Conservation (phyloP, 768 basidiomycete genomes). For the Polyporus arcularius region DNA sequence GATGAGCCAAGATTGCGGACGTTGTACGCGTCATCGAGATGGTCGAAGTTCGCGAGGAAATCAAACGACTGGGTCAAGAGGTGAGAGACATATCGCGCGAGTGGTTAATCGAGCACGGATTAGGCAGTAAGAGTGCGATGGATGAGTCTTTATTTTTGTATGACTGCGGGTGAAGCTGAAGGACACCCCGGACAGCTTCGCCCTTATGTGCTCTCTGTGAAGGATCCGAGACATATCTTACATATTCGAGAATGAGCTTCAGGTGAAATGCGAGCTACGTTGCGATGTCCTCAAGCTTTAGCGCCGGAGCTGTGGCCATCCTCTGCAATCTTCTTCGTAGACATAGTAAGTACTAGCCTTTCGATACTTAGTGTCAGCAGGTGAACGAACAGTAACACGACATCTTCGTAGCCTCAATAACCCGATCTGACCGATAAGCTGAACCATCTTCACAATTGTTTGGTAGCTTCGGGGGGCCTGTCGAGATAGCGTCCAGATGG, state of each 20-base stretch:
- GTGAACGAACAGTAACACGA: no score
- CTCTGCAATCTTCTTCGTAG: not conserved
- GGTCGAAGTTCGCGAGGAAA: constrained; percentile 39
- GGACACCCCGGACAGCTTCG: constrained; percentile 9
- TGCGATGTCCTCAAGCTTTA: not conserved
- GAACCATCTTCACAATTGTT: no score
- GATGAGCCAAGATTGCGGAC: constrained; percentile 16
- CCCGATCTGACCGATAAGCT: no score
- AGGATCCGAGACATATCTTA: no score
- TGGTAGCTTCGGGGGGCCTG: no score
- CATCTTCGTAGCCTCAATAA: no score
- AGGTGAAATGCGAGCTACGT: not conserved
- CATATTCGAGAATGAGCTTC: not conserved
- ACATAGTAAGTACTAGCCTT: no score
- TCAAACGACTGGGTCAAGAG: constrained; percentile 44
- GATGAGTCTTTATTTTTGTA: no score
- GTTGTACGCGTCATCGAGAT: constrained; percentile 41
- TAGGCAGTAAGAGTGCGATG: no score
- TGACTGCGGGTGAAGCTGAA: not conserved
- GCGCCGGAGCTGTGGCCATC: not conserved
- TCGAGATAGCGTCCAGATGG: no score
- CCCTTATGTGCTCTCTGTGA: not conserved
- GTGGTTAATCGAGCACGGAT: not conserved
- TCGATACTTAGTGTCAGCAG: no score
- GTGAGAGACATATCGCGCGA: constrained; percentile 19